Percentiles rank a stretch among this genome's conserved stretches.
These are phyloP conservation scores for Microcera coccophila DNA, from an alignment of 2,329 filamentous ascomycete genomes.

Conservation along the genomic window DNA sequence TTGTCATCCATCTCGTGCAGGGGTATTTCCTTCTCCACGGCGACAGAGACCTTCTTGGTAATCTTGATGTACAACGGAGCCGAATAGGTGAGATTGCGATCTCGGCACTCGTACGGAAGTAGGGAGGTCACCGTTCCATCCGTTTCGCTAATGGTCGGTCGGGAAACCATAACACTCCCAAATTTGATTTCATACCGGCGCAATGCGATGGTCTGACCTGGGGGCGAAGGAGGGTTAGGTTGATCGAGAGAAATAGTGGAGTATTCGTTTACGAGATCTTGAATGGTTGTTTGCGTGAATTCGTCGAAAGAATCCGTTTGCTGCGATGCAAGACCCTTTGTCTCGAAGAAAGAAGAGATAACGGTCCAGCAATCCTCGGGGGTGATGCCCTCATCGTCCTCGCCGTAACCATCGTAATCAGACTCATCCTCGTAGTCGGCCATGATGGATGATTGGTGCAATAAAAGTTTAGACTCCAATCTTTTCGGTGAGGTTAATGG, in stretches of 20 bases:
- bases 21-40: slow-evolving; percentile 68
- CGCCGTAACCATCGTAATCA: slow-evolving; percentile 67
- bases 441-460: slow-evolving; percentile 39
- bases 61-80: slow-evolving; percentile 88
- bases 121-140: slow-evolving; percentile 84
- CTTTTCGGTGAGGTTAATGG: no score
- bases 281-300: slow-evolving; percentile 89
- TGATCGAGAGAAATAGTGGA: slow-evolving; percentile 90
- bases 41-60: slow-evolving; percentile 77
- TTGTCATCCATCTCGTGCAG: slow-evolving; percentile 66
- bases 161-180: slow-evolving; percentile 80
- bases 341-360: slow-evolving; percentile 94
- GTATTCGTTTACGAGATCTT: slow-evolving; percentile 91
- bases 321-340: slow-evolving; percentile 92
- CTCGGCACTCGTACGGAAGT: slow-evolving; percentile 88
- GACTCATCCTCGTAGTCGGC: slow-evolving; percentile 54
- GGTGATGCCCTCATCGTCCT: slow-evolving; percentile 70
- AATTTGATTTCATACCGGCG: slow-evolving; percentile 95
- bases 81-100: slow-evolving; percentile 94
- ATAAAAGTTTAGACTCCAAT: no score
- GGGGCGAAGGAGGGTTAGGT: slow-evolving; percentile 71
- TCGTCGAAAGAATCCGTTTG: slow-evolving; percentile 98
- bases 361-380: slow-evolving; percentile 98
- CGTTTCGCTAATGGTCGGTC: slow-evolving; percentile 87
- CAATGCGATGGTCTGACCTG: slow-evolving; percentile 77